These are phyloP conservation scores for Agastache rugosa DNA, from an alignment of 257 asterid genomes.

Conservation along the genomic window DNA sequence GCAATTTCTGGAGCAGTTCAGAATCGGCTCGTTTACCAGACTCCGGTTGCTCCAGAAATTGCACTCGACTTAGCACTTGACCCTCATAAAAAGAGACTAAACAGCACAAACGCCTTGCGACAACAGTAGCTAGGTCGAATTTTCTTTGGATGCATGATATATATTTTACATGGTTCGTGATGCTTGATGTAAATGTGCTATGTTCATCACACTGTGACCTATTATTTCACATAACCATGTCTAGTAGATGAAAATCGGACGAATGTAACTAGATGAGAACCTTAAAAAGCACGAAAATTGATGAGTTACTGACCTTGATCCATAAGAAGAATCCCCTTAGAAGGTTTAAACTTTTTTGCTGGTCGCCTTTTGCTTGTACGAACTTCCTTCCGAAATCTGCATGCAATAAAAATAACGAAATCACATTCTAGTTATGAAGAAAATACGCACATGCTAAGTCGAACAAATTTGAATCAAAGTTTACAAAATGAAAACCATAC, in stretches of 20 bases:
- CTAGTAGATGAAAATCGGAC: background rate
- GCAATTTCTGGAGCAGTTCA: background rate
- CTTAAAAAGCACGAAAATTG: background rate
- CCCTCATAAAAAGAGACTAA: too few relatives aligned
- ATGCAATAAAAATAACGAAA: slow-evolving; percentile 9
- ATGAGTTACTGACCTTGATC: slow-evolving; percentile 46
- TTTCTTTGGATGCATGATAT: background rate
- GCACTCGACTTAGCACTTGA: too few relatives aligned
- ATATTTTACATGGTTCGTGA: background rate
- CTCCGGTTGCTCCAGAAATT: too few relatives aligned
- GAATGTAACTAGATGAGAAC: background rate
- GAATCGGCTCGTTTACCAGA: too few relatives aligned
- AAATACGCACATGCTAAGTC: background rate
- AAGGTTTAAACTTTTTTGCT: slow-evolving; percentile 46
- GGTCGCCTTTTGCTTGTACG: background rate
- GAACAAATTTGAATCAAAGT: background rate
- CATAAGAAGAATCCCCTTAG: slow-evolving; percentile 56
- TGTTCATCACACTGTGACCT: background rate
- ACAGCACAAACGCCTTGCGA: too few relatives aligned
- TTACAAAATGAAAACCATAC: background rate
- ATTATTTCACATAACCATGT: background rate
- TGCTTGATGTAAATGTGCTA: background rate
- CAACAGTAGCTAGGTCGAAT: background rate
- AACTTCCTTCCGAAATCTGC: slow-evolving; percentile 45
- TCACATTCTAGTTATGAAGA: slow-evolving; percentile 5